These are phyloP conservation scores for Marchantia polymorpha DNA, from an alignment of 225 moss, liverwort and hornwort genomes.

Conservation along the genomic window DNA sequence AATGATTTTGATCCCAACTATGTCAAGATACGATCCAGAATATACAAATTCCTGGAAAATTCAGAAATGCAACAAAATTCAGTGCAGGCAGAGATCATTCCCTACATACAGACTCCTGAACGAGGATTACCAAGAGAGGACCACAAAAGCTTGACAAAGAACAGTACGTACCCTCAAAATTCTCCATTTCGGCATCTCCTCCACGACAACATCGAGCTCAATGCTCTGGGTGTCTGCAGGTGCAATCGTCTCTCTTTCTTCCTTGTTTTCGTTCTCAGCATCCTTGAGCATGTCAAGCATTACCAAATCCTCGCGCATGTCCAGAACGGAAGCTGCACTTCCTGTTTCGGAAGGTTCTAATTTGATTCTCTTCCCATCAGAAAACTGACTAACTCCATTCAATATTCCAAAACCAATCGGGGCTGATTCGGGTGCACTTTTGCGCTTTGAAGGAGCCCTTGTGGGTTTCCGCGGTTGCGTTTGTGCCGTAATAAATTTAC, in stretches of 20 bases:
- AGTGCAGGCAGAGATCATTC: not conserved
- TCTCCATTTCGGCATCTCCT: constrained; percentile 99
- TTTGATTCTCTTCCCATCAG: constrained; percentile 33
- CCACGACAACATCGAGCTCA: constrained; percentile 83
- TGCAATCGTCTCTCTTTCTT: constrained; percentile 2
- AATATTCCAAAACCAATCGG: constrained; percentile 44
- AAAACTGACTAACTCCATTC: constrained; percentile 28
- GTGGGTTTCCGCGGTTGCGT: constrained; percentile 38
- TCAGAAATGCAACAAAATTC: not conserved
- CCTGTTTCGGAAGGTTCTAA: constrained; percentile 17
- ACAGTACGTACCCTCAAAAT: constrained; percentile 61
- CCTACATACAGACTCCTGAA: too few species aligned
- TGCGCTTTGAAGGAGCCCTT: constrained; percentile 34
- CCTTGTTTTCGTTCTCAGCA: constrained; percentile 18
- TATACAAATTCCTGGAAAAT: not conserved
- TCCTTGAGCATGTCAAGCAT: constrained; percentile 21
- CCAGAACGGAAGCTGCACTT: constrained; percentile 19
- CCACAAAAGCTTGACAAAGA: too few species aligned
- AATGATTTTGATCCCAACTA: not conserved
- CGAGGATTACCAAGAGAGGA: too few species aligned
- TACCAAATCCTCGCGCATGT: constrained; percentile 29
- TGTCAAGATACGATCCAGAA: not conserved
- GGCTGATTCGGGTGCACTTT: constrained; percentile 18
- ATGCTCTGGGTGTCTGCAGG: constrained; percentile 51
- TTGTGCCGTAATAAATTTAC: not conserved